Percentiles rank a stretch among this genome's conserved stretches.
Evolutionary conservation across 1,284 basidiomycete species (phyloP).

Genomic region (Sanguinoderma infundibulare): DNA sequence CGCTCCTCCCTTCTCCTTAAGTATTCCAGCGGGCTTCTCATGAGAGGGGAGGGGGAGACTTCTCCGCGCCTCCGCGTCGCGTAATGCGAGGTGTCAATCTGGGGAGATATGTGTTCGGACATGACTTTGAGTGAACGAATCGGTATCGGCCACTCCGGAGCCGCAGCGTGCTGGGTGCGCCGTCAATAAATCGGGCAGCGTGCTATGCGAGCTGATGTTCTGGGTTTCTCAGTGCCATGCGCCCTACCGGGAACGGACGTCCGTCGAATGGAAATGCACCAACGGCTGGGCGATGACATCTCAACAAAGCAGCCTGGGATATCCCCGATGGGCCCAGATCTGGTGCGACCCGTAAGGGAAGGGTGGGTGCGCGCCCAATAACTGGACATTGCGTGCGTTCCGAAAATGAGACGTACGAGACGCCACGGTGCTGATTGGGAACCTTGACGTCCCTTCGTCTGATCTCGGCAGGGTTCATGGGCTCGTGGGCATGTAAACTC

Average conservation of each 20-base stretch:
- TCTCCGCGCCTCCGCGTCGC: conserved; percentile 22
- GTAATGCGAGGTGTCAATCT: conserved; percentile 24
- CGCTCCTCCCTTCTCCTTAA: conserved; percentile 13
- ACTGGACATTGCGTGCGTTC: neutral
- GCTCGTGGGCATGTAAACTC: conserved; percentile 5
- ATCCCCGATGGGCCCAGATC: conserved; percentile 14
- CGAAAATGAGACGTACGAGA: conserved; percentile 7
- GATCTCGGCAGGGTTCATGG: conserved; percentile 21
- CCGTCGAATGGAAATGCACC: conserved; percentile 19
- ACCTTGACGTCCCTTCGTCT: conserved; percentile 19
- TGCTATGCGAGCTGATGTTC: conserved; percentile 19
- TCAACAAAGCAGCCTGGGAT: conserved; percentile 11
- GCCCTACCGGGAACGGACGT: conserved; percentile 17
- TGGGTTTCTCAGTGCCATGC: conserved; percentile 25
- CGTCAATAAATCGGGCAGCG: conserved; percentile 23
- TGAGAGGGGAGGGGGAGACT: conserved; percentile 7
- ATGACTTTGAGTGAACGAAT: conserved; percentile 27
- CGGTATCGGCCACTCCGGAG: conserved; percentile 24
- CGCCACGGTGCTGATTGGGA: conserved; percentile 27
- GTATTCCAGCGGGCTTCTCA: conserved; percentile 15
- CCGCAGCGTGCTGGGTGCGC: conserved; percentile 12
- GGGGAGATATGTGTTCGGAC: conserved; percentile 23
- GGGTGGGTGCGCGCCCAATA: conserved; percentile 4
- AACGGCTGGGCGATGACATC: conserved; percentile 12
- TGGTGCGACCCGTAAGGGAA: conserved; percentile 1